Conservation (phyloP, 805 yeast species). For the Wickerhamomyces pijperi region DNA sequence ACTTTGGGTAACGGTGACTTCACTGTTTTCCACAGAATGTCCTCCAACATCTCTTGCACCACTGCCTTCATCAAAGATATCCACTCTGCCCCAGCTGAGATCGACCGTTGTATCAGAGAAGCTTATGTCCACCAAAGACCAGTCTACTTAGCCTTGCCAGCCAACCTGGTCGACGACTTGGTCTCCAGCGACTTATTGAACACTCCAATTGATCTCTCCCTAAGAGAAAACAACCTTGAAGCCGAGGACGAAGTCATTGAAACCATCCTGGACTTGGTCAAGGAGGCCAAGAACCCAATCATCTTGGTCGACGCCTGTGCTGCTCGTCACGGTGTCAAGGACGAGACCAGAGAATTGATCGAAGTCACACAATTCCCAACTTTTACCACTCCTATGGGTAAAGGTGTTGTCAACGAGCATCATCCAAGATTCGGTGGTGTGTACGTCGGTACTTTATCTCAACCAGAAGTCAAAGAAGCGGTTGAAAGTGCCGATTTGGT, state of each 20-base stretch:
- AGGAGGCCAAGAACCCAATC: constrained; percentile 51
- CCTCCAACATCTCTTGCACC: too few species aligned
- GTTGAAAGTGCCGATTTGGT: constrained; percentile 67
- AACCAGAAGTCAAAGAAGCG: constrained; percentile 54
- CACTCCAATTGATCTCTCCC: constrained; percentile 49
- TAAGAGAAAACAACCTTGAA: constrained; percentile 43
- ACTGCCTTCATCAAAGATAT: too few species aligned
- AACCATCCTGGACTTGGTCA: constrained; percentile 36
- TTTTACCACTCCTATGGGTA: constrained; percentile 83
- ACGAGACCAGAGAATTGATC: constrained; percentile 48
- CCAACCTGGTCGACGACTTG: constrained; percentile 56
- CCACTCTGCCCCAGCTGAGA: constrained; percentile 60
- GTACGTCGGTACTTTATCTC: constrained; percentile 67
- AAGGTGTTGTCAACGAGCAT: constrained; percentile 61
- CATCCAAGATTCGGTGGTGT: too few species aligned
- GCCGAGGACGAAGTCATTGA: constrained; percentile 53
- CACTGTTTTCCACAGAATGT: too few species aligned
- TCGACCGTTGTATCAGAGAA: constrained; percentile 61
- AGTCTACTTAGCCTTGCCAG: constrained; percentile 69
- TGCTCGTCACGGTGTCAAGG: constrained; percentile 54
- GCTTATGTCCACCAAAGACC: constrained; percentile 67
- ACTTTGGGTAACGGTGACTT: constrained; percentile 76
- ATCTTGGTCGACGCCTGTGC: constrained; percentile 82
- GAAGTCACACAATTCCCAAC: constrained; percentile 64
- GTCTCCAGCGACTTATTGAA: constrained; percentile 46